Conservation (phyloP, 768 basidiomycete genomes). For the Cystobasidium tubakii region DNA sequence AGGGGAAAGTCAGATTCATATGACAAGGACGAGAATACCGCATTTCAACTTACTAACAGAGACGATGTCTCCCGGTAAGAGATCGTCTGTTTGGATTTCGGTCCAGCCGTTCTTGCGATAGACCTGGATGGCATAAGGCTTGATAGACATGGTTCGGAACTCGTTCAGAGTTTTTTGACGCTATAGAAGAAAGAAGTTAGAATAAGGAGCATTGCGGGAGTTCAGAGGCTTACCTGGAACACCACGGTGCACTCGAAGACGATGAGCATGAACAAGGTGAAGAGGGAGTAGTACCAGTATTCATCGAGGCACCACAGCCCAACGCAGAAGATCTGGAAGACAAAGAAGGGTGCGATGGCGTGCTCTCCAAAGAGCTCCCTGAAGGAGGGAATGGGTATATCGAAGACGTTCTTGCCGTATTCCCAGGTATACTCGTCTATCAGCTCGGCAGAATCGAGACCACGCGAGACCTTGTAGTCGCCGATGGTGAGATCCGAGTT, state of each 20-base stretch:
- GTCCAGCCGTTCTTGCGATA: conserved; percentile 72
- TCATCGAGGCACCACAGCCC: conserved; percentile 96
- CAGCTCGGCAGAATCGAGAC: conserved; percentile 54
- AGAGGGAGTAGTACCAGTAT: conserved; percentile 96
- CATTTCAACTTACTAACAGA: conserved; percentile 59
- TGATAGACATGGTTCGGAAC: conserved; percentile 93
- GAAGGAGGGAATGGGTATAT: conserved; percentile 95
- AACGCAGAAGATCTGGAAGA: conserved; percentile 97
- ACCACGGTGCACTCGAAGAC: conserved; percentile 99
- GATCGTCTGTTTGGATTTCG: conserved; percentile 71
- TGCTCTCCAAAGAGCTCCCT: conserved; percentile 87
- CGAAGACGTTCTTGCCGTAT: conserved; percentile 90
- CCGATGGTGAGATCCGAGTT: conserved; percentile 53
- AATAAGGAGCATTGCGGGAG: background rate
- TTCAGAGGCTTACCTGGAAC: conserved; percentile 59
- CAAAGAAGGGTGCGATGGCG: conserved; percentile 97
- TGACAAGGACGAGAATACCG: background rate
- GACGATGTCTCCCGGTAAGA: conserved; percentile 87
- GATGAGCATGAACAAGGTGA: conserved; percentile 96
- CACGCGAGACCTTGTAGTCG: conserved; percentile 57
- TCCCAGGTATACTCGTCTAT: conserved; percentile 58
- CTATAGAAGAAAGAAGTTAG: conserved; percentile 54
- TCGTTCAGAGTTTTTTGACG: conserved; percentile 88
- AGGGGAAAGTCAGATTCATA: background rate
- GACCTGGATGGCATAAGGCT: conserved; percentile 77